Conservation (phyloP, 2,329 filamentous ascomycete genomes). For the Cadophora gregata region DNA sequence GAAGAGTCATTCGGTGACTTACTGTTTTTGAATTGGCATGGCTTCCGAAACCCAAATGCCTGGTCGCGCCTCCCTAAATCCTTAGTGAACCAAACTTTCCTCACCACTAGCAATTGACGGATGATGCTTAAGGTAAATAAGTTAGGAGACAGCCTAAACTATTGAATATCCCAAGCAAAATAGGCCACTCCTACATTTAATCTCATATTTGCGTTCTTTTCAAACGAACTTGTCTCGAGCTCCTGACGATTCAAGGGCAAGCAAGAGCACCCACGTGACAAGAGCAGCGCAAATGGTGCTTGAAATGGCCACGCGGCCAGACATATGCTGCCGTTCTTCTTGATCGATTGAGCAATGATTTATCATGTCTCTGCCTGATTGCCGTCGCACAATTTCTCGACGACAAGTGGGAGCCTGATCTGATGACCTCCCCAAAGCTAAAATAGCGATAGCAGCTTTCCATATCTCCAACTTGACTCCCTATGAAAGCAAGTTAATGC, state of each 20-base stretch:
- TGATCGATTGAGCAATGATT: neutral
- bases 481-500: no score
- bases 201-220: no score
- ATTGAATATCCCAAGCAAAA: no score
- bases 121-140: no score
- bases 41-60: neutral
- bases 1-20: conserved; percentile 13
- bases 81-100: neutral
- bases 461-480: neutral
- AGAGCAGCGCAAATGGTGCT: neutral
- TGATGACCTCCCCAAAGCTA: neutral
- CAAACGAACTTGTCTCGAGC: neutral
- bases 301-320: no score
- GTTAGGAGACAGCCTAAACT: no score
- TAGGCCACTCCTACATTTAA: no score
- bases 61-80: neutral
- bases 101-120: neutral
- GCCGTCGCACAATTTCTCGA: neutral
- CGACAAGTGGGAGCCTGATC: neutral
- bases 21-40: neutral
- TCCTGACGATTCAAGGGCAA: neutral
- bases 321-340: no score
- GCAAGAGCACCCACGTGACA: neutral
- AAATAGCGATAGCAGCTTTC: neutral
- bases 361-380: neutral